phyloP scores from a whole-genome alignment of 768 basidiomycete genomes.

The Tephrocybe sp. region DNA sequence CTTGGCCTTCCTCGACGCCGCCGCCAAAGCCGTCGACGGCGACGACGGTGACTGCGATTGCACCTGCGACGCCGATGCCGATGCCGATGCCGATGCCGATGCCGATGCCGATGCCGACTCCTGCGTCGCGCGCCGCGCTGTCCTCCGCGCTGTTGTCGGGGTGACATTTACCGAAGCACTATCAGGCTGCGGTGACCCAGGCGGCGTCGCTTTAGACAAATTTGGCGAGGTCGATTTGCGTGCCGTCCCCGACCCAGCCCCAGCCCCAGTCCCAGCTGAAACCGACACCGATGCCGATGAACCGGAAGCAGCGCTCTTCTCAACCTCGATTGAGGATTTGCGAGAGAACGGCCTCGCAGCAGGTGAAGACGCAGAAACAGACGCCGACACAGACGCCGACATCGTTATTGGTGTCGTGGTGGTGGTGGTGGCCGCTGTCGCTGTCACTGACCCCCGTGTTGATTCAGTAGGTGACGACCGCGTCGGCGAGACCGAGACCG shows the following conservation, averaged over 20 bases:
- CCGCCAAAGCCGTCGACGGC: slow-evolving; percentile 23
- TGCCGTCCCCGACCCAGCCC: neutral
- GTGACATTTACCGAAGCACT: neutral
- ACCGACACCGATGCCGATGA: too few relatives aligned
- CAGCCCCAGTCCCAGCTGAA: neutral
- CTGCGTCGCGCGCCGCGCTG: slow-evolving; percentile 3
- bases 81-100: neutral
- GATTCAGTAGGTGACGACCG: neutral
- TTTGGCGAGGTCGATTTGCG: neutral
- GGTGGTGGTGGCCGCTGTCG: too few relatives aligned
- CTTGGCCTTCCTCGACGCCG: slow-evolving; percentile 48
- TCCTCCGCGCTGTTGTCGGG: slow-evolving; percentile 7
- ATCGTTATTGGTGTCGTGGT: too few relatives aligned
- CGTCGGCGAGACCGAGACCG: slow-evolving; percentile 15
- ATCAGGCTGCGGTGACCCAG: slow-evolving; percentile 14
- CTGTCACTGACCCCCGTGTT: too few relatives aligned
- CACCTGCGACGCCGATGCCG: too few relatives aligned
- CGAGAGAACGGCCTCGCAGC: slow-evolving; percentile 2
- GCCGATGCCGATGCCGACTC: neutral
- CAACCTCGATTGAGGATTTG: slow-evolving; percentile 8
- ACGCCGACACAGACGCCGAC: too few relatives aligned
- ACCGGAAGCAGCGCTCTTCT: neutral
- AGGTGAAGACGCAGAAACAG: slow-evolving; percentile 1
- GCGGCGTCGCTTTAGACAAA: slow-evolving; percentile 9
- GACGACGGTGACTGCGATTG: neutral